These are phyloP conservation scores for Candida sojae DNA, from an alignment of 1,139 yeast species.

Conservation along the genomic window DNA sequence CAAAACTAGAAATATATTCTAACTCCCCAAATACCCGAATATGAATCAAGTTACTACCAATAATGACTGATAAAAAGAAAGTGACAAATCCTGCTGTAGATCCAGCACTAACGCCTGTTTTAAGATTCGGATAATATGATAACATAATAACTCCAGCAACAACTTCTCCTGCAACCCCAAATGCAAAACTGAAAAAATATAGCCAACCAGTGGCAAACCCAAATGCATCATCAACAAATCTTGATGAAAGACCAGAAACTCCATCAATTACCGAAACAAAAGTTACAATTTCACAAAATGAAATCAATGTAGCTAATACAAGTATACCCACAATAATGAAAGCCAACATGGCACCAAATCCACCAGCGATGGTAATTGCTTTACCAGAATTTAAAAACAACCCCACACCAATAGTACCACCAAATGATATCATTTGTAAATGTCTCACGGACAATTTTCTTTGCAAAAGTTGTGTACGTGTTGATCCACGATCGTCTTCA, in stretches of 20 bases:
- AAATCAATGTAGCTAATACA: constrained; percentile 67
- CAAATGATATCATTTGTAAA: constrained; percentile 78
- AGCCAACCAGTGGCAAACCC: constrained; percentile 82
- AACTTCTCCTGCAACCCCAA: constrained; percentile 78
- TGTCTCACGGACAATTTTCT: constrained; percentile 70
- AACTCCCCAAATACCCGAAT: constrained; percentile 76
- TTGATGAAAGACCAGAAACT: constrained; percentile 69
- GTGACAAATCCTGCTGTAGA: constrained; percentile 68
- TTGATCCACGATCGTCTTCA: not conserved
- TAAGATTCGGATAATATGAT: constrained; percentile 58
- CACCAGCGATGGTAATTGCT: constrained; percentile 78
- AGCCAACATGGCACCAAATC: constrained; percentile 76
- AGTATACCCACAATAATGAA: constrained; percentile 66
- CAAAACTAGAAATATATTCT: constrained; percentile 62
- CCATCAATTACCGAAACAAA: constrained; percentile 82
- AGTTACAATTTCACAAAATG: constrained; percentile 87
- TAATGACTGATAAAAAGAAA: constrained; percentile 50
- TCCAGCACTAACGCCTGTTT: constrained; percentile 47
- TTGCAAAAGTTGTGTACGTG: constrained; percentile 25
- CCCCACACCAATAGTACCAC: constrained; percentile 87
- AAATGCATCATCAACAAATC: constrained; percentile 84
- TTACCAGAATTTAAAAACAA: constrained; percentile 75
- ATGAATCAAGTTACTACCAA: constrained; percentile 61
- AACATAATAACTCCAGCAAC: constrained; percentile 79
- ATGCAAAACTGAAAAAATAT: constrained; percentile 73